These are phyloP conservation scores for Kazachstania sp. DNA, from an alignment of 1,139 yeast species.

Conservation along the genomic window DNA sequence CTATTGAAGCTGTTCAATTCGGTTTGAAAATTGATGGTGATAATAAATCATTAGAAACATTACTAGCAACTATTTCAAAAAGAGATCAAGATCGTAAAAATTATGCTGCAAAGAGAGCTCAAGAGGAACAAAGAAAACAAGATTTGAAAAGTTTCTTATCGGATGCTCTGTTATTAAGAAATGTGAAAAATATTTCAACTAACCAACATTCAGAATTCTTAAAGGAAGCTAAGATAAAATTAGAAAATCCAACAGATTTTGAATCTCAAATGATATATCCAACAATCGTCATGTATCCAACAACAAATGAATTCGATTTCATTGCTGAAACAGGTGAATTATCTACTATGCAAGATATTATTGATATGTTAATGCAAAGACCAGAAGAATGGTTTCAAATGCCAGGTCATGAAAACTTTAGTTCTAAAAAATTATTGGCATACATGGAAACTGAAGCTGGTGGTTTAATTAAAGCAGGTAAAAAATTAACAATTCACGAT, in stretches of 20 bases:
- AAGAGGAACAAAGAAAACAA: conserved; percentile 21
- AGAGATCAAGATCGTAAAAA: conserved; percentile 32
- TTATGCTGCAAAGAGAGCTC: conserved; percentile 21
- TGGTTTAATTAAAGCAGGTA: conserved; percentile 80
- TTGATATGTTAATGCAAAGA: conserved; percentile 49
- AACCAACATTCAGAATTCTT: conserved; percentile 38
- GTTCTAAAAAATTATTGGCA: conserved; percentile 52
- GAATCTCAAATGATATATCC: conserved; percentile 78
- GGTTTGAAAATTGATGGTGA: conserved; percentile 55
- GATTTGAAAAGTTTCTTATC: conserved; percentile 33
- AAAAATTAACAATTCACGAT: conserved; percentile 57
- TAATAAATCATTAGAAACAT: conserved; percentile 44
- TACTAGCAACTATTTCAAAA: conserved; percentile 36
- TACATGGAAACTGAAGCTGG: conserved; percentile 78
- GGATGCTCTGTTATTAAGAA: conserved; percentile 50
- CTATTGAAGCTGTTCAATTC: conserved; percentile 54
- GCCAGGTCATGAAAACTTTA: conserved; percentile 53
- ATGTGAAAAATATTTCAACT: conserved; percentile 42
- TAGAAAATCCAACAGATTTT: conserved; percentile 66
- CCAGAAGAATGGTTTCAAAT: conserved; percentile 67
- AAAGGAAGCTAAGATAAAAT: conserved; percentile 34
- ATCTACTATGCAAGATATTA: conserved; percentile 50
- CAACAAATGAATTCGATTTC: conserved; percentile 77
- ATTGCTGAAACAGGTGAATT: conserved; percentile 67
- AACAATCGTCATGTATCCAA: conserved; percentile 72